phyloP scores from a whole-genome alignment of 1,284 basidiomycete genomes.

The Boletus mariae region DNA sequence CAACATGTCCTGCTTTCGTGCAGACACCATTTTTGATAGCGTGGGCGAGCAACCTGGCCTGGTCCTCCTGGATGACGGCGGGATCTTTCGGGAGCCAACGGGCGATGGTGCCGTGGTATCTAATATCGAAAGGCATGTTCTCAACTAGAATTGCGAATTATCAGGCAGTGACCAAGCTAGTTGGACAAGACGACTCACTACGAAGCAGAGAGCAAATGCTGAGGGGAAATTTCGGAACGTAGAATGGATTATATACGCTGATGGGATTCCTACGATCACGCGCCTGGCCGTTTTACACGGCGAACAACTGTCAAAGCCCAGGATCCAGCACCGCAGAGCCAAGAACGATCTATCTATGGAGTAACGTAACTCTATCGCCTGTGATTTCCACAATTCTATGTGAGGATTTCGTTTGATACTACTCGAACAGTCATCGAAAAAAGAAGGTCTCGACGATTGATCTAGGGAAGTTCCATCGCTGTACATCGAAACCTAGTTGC shows the following conservation, averaged over 20 bases:
- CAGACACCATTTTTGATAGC: constrained; percentile 8
- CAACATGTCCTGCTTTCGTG: constrained; percentile 8
- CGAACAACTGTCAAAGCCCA: background rate
- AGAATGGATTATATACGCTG: constrained; percentile 9
- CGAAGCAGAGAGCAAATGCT: background rate
- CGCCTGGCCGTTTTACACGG: background rate
- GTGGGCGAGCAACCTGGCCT: constrained; percentile 2
- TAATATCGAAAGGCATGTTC: constrained; percentile 8
- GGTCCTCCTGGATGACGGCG: constrained; percentile 6
- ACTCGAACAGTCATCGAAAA: background rate
- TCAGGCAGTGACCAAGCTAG: background rate
- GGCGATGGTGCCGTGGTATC: constrained; percentile 3
- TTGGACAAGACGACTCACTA: constrained; percentile 1
- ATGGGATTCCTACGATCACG: background rate
- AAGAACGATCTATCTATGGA: background rate
- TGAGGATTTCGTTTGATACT: background rate
- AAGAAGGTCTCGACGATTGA: background rate
- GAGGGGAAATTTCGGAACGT: background rate
- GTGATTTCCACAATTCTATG: background rate
- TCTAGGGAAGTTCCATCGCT: background rate
- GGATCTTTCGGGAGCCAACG: constrained; percentile 23
- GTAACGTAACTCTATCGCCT: background rate
- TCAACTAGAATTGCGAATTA: background rate
- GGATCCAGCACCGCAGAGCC: background rate
- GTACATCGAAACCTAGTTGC: background rate